A percentile compares a stretch with the other conserved stretches of the same genome.
Evolutionary conservation across 345 rosid genomes (phyloP).

Genomic region (Ricinus communis): DNA sequence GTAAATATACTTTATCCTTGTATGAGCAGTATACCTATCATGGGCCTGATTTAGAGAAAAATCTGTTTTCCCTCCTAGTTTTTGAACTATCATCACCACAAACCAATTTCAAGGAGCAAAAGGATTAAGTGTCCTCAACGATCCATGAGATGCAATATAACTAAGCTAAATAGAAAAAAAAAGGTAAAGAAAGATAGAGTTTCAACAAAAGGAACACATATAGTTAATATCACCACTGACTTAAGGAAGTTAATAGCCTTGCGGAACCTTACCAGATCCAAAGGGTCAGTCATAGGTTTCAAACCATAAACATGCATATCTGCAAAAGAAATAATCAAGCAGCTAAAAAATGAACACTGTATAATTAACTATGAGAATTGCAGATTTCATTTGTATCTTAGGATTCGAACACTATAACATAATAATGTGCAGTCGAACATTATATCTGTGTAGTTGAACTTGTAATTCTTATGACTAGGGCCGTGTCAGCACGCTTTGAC

Average conservation of each 20-base stretch:
- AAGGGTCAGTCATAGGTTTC: slow-evolving; percentile 60
- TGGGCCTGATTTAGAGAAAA: neutral
- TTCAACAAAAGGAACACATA: neutral
- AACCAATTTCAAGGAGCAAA: neutral
- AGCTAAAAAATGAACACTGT: slow-evolving; percentile 18
- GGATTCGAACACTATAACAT: too few species aligned
- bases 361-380: too few species aligned
- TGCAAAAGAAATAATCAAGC: slow-evolving; percentile 26
- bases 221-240: neutral
- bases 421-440: too few species aligned
- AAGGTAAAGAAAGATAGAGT: too few species aligned
- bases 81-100: slow-evolving; percentile 4
- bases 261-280: slow-evolving; percentile 52
- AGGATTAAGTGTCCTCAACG: too few species aligned
- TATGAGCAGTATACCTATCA: neutral
- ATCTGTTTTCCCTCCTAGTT: neutral
- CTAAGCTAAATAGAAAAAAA: too few species aligned
- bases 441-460: too few species aligned
- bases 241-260: neutral
- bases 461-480: too few species aligned
- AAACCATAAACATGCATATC: slow-evolving; percentile 68
- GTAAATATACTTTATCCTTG: neutral
- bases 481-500: too few species aligned
- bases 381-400: too few species aligned
- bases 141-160: too few species aligned